Evolutionary conservation across 2,329 filamentous ascomycete genomes (phyloP).

Genomic region (Coniochaeta sp.): DNA sequence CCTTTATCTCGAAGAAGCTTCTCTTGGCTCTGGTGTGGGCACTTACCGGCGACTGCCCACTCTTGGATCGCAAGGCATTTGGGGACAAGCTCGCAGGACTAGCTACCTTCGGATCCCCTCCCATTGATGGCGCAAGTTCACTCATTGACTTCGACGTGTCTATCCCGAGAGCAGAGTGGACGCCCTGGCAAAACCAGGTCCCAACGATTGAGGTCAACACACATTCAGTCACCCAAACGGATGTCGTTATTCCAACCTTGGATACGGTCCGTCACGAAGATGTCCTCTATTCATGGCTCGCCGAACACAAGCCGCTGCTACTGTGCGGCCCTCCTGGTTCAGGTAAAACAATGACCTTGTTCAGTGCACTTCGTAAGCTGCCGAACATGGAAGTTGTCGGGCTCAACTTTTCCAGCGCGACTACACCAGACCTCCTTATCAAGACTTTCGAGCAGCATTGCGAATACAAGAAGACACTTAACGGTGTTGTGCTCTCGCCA

Average conservation of each 20-base stretch:
- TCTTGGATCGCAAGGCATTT: slow-evolving; percentile 79
- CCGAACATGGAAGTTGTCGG: slow-evolving; percentile 99
- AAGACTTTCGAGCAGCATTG: slow-evolving; percentile 99
- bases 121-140: slow-evolving; percentile 68
- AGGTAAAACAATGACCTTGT: slow-evolving; percentile 99
- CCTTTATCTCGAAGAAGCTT: slow-evolving; percentile 87
- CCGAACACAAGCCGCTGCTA: slow-evolving; percentile 93
- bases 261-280: slow-evolving; percentile 98
- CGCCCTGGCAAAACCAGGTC: slow-evolving; percentile 89
- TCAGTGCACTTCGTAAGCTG: slow-evolving; percentile 91
- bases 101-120: slow-evolving; percentile 78
- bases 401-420: slow-evolving; percentile 98
- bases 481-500: slow-evolving; percentile 89
- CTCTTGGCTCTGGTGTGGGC: slow-evolving; percentile 92
- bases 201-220: slow-evolving; percentile 95
- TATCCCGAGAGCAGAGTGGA: slow-evolving; percentile 82
- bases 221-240: slow-evolving; percentile 94
- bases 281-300: slow-evolving; percentile 98
- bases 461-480: slow-evolving; percentile 98
- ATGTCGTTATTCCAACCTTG: slow-evolving; percentile 95
- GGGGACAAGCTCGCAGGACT: slow-evolving; percentile 77
- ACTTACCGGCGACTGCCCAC: slow-evolving; percentile 87
- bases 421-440: slow-evolving; percentile 92
- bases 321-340: slow-evolving; percentile 97
- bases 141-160: slow-evolving; percentile 94